These are phyloP conservation scores for Melanogaster broomeanus DNA, from an alignment of 768 basidiomycete species.

Conservation along the genomic window DNA sequence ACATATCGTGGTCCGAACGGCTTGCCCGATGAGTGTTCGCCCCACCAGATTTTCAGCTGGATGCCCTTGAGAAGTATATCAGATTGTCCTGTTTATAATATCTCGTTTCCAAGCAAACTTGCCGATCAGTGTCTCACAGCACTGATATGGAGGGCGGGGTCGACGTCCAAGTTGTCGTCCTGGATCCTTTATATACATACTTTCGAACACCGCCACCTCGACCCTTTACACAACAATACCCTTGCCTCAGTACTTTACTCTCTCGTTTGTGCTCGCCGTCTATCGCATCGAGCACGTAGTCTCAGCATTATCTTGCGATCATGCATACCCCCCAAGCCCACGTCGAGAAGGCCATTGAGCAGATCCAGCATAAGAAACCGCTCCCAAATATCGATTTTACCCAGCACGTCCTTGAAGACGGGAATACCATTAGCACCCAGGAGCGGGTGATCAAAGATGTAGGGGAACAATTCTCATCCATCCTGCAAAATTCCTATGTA, in stretches of 20 bases:
- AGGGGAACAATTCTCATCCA: slow-evolving; percentile 24
- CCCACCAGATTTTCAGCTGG: background rate
- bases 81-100: background rate
- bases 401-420: slow-evolving; percentile 91
- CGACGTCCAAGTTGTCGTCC: no score
- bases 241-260: background rate
- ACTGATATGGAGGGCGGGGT: no score
- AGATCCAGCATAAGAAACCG: slow-evolving; percentile 43
- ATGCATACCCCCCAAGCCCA: slow-evolving; percentile 38
- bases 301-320: slow-evolving; percentile 11
- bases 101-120: no score
- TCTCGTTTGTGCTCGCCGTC: slow-evolving; percentile 11
- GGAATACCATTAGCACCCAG: slow-evolving; percentile 86
- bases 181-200: background rate
- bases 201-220: slow-evolving; percentile 28
- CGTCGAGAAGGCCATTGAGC: slow-evolving; percentile 36
- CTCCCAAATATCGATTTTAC: slow-evolving; percentile 84
- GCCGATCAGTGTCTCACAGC: no score
- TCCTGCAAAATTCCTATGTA: background rate
- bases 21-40: background rate
- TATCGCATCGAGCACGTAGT: slow-evolving; percentile 4
- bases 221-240: slow-evolving; percentile 18
- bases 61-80: background rate
- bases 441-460: slow-evolving; percentile 98
- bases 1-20: background rate